Conservation (phyloP, 1,284 basidiomycete genomes). For the Grifola frondosa region DNA sequence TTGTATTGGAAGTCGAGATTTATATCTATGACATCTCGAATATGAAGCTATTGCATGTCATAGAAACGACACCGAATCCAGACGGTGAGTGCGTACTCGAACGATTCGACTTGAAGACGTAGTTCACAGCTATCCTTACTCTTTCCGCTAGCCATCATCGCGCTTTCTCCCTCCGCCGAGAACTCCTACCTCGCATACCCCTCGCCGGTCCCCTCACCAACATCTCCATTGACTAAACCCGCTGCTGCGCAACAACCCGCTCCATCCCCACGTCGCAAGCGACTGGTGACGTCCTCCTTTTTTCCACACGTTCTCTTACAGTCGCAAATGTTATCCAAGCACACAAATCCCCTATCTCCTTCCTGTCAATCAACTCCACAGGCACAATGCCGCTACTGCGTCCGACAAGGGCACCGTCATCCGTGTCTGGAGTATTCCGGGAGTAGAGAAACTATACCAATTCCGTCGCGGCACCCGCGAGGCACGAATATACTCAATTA, state of each 20-base stretch:
- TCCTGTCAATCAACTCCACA: slow-evolving; percentile 82
- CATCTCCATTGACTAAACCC: slow-evolving; percentile 52
- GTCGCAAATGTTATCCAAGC: slow-evolving; percentile 97
- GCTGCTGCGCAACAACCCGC: slow-evolving; percentile 40
- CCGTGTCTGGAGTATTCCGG: slow-evolving; percentile 89
- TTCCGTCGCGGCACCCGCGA: slow-evolving; percentile 90
- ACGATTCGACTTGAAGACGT: too few relatives aligned
- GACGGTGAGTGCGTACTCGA: slow-evolving; percentile 64
- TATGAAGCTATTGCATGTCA: slow-evolving; percentile 96
- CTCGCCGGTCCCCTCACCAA: slow-evolving; percentile 85
- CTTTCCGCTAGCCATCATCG: slow-evolving; percentile 75
- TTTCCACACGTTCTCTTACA: slow-evolving; percentile 88
- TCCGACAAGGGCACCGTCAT: slow-evolving; percentile 98
- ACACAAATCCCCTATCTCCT: slow-evolving; percentile 92
- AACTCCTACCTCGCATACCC: slow-evolving; percentile 96
- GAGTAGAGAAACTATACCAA: slow-evolving; percentile 92
- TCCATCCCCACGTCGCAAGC: slow-evolving; percentile 41
- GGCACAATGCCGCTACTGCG: slow-evolving; percentile 90
- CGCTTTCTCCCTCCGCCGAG: slow-evolving; percentile 94
- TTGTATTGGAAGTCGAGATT: slow-evolving; percentile 93
- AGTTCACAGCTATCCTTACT: slow-evolving; percentile 5
- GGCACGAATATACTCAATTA: slow-evolving; percentile 87
- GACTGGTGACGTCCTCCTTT: slow-evolving; percentile 89
- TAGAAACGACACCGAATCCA: slow-evolving; percentile 95
- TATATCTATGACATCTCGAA: slow-evolving; percentile 99